These are phyloP conservation scores for Nakaseomyces sp. DNA, from an alignment of 1,139 yeast genomes.

Conservation along the genomic window DNA sequence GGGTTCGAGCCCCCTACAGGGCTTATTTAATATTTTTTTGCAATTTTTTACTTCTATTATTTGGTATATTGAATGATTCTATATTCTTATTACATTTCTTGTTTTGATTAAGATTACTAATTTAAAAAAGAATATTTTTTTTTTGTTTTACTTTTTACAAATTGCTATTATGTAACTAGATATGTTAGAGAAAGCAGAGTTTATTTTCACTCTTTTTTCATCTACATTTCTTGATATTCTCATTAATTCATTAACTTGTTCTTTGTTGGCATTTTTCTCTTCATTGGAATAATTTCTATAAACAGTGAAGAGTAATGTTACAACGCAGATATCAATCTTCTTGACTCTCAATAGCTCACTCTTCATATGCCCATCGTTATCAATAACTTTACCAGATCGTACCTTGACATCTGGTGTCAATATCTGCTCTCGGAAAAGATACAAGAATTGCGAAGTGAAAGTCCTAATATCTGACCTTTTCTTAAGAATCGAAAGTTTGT, in stretches of 20 bases:
- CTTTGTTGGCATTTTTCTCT: background rate
- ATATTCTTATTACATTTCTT: too few species aligned
- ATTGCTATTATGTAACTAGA: background rate
- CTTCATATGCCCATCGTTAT: background rate
- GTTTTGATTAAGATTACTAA: too few species aligned
- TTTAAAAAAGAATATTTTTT: too few species aligned
- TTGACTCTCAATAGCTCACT: background rate
- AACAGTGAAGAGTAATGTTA: background rate
- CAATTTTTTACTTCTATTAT: background rate
- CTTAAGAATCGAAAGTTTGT: background rate
- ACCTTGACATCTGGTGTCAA: constrained; percentile 1
- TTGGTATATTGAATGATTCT: background rate
- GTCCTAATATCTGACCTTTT: background rate
- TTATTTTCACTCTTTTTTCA: background rate
- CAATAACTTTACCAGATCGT: background rate
- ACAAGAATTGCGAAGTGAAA: background rate
- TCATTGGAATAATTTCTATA: background rate
- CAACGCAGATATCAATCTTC: background rate
- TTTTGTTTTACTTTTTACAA: too few species aligned
- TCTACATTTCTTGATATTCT: background rate
- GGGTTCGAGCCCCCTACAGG: constrained; percentile 42
- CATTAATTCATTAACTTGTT: background rate
- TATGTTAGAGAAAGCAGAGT: background rate
- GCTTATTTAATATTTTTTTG: constrained; percentile 23
- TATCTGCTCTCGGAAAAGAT: background rate